Evolutionary conservation across 108 stramenopile species (phyloP).

Genomic region (Cafeteria roenbergensis): DNA sequence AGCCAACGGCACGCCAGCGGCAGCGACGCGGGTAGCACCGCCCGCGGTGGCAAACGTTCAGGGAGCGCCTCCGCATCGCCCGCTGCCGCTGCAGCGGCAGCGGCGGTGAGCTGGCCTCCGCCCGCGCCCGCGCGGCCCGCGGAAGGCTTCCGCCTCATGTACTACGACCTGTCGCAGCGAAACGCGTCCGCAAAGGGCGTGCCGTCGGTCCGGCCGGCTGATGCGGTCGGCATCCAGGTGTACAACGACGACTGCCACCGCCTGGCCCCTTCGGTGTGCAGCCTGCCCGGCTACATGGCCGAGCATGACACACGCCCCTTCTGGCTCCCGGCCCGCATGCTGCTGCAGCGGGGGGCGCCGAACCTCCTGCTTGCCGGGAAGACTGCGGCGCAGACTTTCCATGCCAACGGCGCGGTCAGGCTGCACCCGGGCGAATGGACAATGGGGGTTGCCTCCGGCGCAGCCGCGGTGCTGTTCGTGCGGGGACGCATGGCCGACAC

Average conservation of each 20-base stretch:
- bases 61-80: too few relatives aligned
- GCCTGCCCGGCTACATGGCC: not conserved
- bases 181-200: not conserved
- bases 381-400: not conserved
- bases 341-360: not conserved
- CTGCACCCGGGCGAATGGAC: not conserved
- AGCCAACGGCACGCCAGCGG: too few relatives aligned
- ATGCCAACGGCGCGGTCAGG: not conserved
- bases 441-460: not conserved
- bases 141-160: not conserved
- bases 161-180: not conserved
- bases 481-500: not conserved
- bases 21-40: too few relatives aligned
- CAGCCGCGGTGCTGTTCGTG: not conserved
- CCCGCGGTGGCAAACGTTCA: too few relatives aligned
- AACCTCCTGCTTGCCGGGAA: not conserved
- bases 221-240: not conserved
- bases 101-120: too few relatives aligned
- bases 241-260: not conserved
- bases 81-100: too few relatives aligned
- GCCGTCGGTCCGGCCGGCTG: not conserved
- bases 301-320: not conserved
- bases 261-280: not conserved
- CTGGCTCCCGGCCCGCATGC: not conserved
- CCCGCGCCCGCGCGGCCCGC: too few relatives aligned